phyloP scores from a whole-genome alignment of 2,329 filamentous ascomycete genomes.

The Myriosclerotinia duriaeana region DNA sequence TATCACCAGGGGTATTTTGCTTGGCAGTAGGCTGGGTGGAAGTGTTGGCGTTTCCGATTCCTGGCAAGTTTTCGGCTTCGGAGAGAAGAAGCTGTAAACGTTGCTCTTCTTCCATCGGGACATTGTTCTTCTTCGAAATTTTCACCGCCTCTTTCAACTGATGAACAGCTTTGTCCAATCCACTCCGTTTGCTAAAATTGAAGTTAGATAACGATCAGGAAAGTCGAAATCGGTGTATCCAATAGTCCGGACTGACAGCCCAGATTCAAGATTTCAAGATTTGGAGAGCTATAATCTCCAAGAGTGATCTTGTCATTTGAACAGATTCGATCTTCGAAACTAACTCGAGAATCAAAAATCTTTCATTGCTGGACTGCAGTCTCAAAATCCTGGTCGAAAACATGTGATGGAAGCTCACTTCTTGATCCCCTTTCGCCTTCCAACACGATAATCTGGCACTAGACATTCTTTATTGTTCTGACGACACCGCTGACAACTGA shows the following conservation, averaged over 20 bases:
- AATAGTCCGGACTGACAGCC: not conserved
- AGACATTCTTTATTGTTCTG: constrained; percentile 61
- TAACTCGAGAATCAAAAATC: too few species aligned
- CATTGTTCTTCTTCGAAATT: constrained; percentile 46
- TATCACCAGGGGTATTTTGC: not conserved
- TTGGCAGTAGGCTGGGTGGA: constrained; percentile 7
- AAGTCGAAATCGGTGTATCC: not conserved
- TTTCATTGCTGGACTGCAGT: too few species aligned
- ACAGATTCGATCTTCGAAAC: not conserved
- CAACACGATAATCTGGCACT: constrained; percentile 70
- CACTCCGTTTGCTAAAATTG: constrained; percentile 63
- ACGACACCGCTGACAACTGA: constrained; percentile 60
- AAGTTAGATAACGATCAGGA: not conserved
- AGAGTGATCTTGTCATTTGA: not conserved
- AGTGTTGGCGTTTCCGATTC: constrained; percentile 30
- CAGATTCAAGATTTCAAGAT: not conserved
- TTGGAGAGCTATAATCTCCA: not conserved
- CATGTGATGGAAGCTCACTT: constrained; percentile 54
- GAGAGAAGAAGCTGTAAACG: constrained; percentile 52
- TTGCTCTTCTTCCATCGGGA: constrained; percentile 45
- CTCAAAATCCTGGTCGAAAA: not conserved
- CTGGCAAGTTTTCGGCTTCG: constrained; percentile 47
- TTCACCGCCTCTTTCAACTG: constrained; percentile 70
- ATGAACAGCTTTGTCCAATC: constrained; percentile 70
- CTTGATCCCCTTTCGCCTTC: constrained; percentile 73